Percentiles rank a stretch among this genome's conserved stretches.
phyloP scores from a whole-genome alignment of 2,329 filamentous ascomycete genomes.

The Incumbomyces delicatus region DNA sequence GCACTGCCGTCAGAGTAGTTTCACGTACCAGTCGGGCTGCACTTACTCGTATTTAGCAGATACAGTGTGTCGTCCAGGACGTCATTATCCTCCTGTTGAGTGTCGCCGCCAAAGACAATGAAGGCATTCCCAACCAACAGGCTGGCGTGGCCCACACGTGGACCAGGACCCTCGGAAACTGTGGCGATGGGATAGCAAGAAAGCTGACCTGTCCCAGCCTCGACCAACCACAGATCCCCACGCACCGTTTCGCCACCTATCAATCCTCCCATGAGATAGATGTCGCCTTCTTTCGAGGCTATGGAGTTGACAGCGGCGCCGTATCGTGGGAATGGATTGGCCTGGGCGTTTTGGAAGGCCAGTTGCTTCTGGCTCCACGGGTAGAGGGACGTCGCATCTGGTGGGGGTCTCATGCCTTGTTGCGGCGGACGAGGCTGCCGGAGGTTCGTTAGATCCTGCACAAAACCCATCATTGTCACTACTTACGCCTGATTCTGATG shows the following conservation, averaged over 20 bases:
- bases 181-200: slow-evolving; percentile 86
- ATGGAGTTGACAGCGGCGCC: slow-evolving; percentile 89
- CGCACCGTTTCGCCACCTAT: slow-evolving; percentile 94
- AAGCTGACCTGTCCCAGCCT: slow-evolving; percentile 71
- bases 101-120: slow-evolving; percentile 97
- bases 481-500: slow-evolving; percentile 47
- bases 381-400: slow-evolving; percentile 64
- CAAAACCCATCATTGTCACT: slow-evolving; percentile 12
- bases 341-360: slow-evolving; percentile 71
- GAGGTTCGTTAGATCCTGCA: slow-evolving; percentile 4
- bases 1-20: slow-evolving; percentile 23
- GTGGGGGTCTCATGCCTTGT: slow-evolving; percentile 39
- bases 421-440: slow-evolving; percentile 12
- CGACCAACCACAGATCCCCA: slow-evolving; percentile 95
- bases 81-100: slow-evolving; percentile 89
- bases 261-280: slow-evolving; percentile 94
- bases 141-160: slow-evolving; percentile 87
- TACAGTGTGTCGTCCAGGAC: slow-evolving; percentile 91
- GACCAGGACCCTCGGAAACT: slow-evolving; percentile 86
- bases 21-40: slow-evolving; percentile 4
- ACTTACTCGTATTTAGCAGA: slow-evolving; percentile 90
- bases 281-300: slow-evolving; percentile 90
- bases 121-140: slow-evolving; percentile 95
- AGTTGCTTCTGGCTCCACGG: slow-evolving; percentile 90
- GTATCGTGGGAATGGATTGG: slow-evolving; percentile 90